phyloP scores from a whole-genome alignment of 805 yeast species.

The Starmerella floris region DNA sequence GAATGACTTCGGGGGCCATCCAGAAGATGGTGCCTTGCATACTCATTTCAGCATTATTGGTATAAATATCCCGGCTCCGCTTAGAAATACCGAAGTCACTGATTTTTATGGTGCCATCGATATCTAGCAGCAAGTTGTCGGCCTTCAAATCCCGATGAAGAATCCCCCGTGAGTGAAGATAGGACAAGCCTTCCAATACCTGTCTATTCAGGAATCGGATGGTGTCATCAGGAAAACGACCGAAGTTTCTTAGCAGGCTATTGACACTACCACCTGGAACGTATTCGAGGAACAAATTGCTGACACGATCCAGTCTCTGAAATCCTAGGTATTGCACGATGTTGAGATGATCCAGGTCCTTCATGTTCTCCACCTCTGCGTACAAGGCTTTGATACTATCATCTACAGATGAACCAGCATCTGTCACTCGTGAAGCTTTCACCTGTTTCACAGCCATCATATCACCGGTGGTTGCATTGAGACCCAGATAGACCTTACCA shows the following conservation, averaged over 20 bases:
- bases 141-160: constrained; percentile 91
- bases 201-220: constrained; percentile 65
- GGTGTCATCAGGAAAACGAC: constrained; percentile 67
- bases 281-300: constrained; percentile 82
- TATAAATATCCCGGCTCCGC: constrained; percentile 68
- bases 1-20: constrained; percentile 99
- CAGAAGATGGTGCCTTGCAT: constrained; percentile 98
- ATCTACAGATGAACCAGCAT: constrained; percentile 18
- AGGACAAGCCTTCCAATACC: constrained; percentile 72
- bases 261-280: constrained; percentile 98
- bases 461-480: constrained; percentile 93
- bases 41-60: constrained; percentile 88
- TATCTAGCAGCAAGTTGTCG: constrained; percentile 74
- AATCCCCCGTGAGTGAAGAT: constrained; percentile 75
- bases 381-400: constrained; percentile 70
- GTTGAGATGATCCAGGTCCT: constrained; percentile 83
- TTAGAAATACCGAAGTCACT: constrained; percentile 95
- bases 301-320: constrained; percentile 59
- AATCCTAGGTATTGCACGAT: constrained; percentile 94
- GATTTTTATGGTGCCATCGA: constrained; percentile 88
- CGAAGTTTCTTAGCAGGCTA: constrained; percentile 65
- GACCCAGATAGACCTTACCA: constrained; percentile 82
- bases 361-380: constrained; percentile 85
- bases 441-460: constrained; percentile 98
- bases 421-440: constrained; percentile 23